These are phyloP conservation scores for Blastomyces gilchristii DNA, from an alignment of 2,329 filamentous ascomycete species.

Conservation along the genomic window DNA sequence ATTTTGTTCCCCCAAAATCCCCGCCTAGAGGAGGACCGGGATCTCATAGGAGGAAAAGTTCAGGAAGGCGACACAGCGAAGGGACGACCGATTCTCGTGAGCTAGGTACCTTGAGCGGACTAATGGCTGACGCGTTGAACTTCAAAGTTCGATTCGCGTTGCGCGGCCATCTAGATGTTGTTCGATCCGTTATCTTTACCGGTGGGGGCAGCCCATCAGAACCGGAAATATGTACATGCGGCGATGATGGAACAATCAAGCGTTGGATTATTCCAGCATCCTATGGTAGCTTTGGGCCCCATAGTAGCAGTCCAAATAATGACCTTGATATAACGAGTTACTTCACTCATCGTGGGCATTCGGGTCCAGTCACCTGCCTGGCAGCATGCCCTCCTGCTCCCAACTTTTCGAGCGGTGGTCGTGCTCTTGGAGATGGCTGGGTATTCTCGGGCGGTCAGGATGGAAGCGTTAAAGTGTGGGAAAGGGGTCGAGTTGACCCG, in stretches of 20 bases:
- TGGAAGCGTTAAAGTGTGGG: slow-evolving; percentile 87
- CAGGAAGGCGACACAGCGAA: slow-evolving; percentile 55
- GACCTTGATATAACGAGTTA: slow-evolving; percentile 88
- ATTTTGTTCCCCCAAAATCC: slow-evolving; percentile 67
- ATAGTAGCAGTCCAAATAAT: slow-evolving; percentile 47
- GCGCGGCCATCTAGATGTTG: slow-evolving; percentile 83
- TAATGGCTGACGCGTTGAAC: slow-evolving; percentile 58
- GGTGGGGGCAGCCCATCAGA: slow-evolving; percentile 91
- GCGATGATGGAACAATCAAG: slow-evolving; percentile 93
- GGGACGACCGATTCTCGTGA: slow-evolving; percentile 55
- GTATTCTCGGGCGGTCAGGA: slow-evolving; percentile 97
- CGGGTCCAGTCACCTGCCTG: slow-evolving; percentile 77
- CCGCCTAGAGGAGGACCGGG: slow-evolving; percentile 55
- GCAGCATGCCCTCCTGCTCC: slow-evolving; percentile 79
- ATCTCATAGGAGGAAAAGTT: slow-evolving; percentile 70
- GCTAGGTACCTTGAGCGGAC: slow-evolving; percentile 25
- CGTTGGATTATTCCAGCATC: slow-evolving; percentile 86
- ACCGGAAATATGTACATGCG: slow-evolving; percentile 91
- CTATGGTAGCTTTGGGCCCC: slow-evolving; percentile 53
- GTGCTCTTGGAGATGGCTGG: slow-evolving; percentile 88
- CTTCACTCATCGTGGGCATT: slow-evolving; percentile 90
- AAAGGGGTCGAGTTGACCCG: slow-evolving; percentile 83
- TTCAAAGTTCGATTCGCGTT: slow-evolving; percentile 93
- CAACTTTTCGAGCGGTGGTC: slow-evolving; percentile 79
- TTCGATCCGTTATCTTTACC: slow-evolving; percentile 91